phyloP scores from a whole-genome alignment of 1,284 basidiomycete species.

The Naganishia albida region DNA sequence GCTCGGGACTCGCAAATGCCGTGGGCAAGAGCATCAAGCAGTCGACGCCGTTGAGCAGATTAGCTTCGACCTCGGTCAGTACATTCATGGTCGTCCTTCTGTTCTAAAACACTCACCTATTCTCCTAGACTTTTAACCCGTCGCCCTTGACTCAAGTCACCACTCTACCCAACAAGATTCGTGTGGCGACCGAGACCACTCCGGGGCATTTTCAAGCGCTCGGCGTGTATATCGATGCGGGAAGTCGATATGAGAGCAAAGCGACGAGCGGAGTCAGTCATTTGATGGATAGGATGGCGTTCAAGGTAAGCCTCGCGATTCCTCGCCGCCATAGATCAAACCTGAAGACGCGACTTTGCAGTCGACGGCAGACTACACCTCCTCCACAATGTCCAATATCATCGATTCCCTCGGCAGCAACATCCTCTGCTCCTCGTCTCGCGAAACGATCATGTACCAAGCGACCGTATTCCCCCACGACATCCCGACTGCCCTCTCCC shows the following conservation, averaged over 20 bases:
- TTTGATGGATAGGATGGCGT: conserved; percentile 91
- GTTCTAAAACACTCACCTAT: not conserved
- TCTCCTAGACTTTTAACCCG: conserved; percentile 4
- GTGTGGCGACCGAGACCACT: conserved; percentile 86
- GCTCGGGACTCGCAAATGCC: conserved; percentile 16
- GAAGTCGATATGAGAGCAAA: conserved; percentile 83
- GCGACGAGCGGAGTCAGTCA: conserved; percentile 81
- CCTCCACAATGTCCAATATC: conserved; percentile 74
- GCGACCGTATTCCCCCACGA: conserved; percentile 88
- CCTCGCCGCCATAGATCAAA: too few relatives aligned
- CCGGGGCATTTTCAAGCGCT: conserved; percentile 94
- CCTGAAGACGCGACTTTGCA: too few relatives aligned
- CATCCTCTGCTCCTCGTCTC: conserved; percentile 84
- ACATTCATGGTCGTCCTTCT: not conserved
- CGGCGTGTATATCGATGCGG: conserved; percentile 91
- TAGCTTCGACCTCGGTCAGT: conserved; percentile 23
- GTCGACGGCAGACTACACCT: conserved; percentile 43
- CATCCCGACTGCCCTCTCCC: conserved; percentile 76
- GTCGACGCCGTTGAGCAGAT: conserved; percentile 1
- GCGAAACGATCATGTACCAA: conserved; percentile 98
- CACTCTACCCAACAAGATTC: conserved; percentile 84
- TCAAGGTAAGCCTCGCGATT: conserved; percentile 71
- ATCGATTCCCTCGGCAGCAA: conserved; percentile 89
- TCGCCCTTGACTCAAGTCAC: conserved; percentile 58
- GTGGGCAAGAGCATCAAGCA: conserved; percentile 21